Base-by-base conservation (phyloP, 345 rosid genomes). In the Hibiscus trionum region DNA sequence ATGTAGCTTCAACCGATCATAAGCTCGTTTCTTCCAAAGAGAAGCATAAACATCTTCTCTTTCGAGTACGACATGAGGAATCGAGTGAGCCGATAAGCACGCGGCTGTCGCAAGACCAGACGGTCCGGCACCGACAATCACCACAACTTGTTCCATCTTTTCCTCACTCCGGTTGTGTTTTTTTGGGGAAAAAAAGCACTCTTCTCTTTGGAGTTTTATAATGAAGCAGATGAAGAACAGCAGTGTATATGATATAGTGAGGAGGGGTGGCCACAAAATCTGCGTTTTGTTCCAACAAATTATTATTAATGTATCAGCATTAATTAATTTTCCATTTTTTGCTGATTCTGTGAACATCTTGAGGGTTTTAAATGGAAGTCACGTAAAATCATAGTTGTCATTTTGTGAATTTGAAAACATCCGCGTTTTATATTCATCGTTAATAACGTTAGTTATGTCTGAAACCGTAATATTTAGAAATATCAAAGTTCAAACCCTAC, bases 101-200 rank as follows among this genome's bases (percentile, higher is more conserved):
- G 86, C 90, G 10, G 90, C 66, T 0, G 91, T 77, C 0, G 91
- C 85, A 29, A 88, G 59, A 50, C 93, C 93, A 5, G 91, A 79
- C 31, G 96, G 91, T 19, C 91, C 96, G 1, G 85, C 88, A 12
- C 93, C 91, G 3, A 87, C 82, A 16, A 87, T 82, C 29, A 83
- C 78, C 21, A 80, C 88, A 12, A 24, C 24, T 2, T 55, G 59
- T 66, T 83, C 73, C 71, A 68, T 68, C 11, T 4, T 24, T 44
- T 44, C 47, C 11, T 7, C 10, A 39, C 9, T 39, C 44, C 10
- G 44, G 44, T 39, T 39, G 44, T 24, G 14, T 21, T 53, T 39
- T 39, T 7, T 7, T 7, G 2, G 2, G 7, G 11, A 1, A 60
- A n/a, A 52, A 52, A 5, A n/a, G 0, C 17, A 52, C 56, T 42